Conservation (phyloP, 2,329 filamentous ascomycete genomes). For the Microdochium bolleyi region DNA sequence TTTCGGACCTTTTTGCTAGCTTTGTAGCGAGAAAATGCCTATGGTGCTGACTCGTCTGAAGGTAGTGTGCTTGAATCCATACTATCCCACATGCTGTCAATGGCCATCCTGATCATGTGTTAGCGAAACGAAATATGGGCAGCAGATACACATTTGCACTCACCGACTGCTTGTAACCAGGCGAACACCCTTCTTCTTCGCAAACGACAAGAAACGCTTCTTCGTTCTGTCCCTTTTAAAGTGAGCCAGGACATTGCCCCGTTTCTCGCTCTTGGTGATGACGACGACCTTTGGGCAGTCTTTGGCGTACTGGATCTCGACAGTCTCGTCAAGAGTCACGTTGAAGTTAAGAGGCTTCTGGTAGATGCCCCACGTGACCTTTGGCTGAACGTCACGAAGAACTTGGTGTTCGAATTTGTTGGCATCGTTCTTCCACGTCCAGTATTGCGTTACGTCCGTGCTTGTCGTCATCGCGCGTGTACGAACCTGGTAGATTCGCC, state of each 20-base stretch:
- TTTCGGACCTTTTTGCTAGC: too few relatives aligned
- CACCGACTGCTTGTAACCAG: constrained; percentile 32
- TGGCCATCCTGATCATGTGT: not conserved
- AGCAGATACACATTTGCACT: constrained; percentile 14
- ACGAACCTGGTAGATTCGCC: constrained; percentile 44
- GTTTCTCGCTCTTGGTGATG: constrained; percentile 24
- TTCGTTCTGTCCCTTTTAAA: constrained; percentile 47
- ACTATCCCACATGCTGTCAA: not conserved
- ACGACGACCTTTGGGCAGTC: constrained; percentile 34
- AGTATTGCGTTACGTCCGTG: constrained; percentile 43
- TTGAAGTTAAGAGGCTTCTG: constrained; percentile 43
- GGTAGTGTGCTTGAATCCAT: not conserved
- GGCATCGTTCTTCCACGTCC: constrained; percentile 37
- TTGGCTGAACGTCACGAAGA: constrained; percentile 32
- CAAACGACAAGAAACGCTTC: constrained; percentile 40
- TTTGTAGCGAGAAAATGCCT: not conserved
- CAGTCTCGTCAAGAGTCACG: constrained; percentile 35
- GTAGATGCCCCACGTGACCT: constrained; percentile 39
- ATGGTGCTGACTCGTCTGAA: not conserved
- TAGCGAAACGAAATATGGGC: not conserved
- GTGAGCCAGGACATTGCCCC: constrained; percentile 39
- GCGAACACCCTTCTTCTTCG: constrained; percentile 31
- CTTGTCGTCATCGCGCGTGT: constrained; percentile 36
- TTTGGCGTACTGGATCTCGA: constrained; percentile 34
- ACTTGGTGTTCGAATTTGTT: constrained; percentile 45